phyloP scores from a whole-genome alignment of 2,329 filamentous ascomycete genomes.

The Pyrenophora tritici-repentis region DNA sequence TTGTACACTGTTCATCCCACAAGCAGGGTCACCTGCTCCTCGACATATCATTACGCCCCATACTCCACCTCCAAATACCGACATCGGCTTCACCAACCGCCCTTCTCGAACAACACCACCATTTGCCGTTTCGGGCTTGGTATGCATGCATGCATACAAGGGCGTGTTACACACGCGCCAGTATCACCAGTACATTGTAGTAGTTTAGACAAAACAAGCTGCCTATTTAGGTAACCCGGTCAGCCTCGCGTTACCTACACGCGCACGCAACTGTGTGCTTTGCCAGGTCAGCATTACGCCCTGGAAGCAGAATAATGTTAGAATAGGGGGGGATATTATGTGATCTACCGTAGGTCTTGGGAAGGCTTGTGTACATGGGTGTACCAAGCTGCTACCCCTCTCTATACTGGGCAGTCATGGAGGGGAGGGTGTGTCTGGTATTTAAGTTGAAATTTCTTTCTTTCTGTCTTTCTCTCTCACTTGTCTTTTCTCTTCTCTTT shows the following conservation, averaged over 20 bases:
- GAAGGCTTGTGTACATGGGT: not conserved
- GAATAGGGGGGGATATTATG: no score
- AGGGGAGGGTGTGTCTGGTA: no score
- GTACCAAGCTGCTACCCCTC: constrained; percentile 9
- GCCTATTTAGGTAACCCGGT: not conserved
- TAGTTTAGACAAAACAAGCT: not conserved
- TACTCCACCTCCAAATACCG: no score
- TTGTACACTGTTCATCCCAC: no score
- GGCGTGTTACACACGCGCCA: not conserved
- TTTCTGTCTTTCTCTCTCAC: not conserved
- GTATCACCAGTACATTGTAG: not conserved
- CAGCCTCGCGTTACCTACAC: no score
- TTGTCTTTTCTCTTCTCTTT: not conserved
- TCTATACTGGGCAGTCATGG: constrained; percentile 1
- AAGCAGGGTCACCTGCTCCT: no score
- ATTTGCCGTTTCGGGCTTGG: constrained; percentile 4
- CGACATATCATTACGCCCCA: no score
- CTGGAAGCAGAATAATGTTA: no score
- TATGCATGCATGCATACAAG: not conserved
- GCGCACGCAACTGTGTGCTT: no score
- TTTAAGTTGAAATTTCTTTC: not conserved
- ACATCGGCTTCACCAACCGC: no score
- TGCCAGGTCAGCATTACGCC: no score
- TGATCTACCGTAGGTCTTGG: not conserved
- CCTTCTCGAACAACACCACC: not conserved